Conservation (phyloP, 768 basidiomycete genomes). For the Russula virescens region DNA sequence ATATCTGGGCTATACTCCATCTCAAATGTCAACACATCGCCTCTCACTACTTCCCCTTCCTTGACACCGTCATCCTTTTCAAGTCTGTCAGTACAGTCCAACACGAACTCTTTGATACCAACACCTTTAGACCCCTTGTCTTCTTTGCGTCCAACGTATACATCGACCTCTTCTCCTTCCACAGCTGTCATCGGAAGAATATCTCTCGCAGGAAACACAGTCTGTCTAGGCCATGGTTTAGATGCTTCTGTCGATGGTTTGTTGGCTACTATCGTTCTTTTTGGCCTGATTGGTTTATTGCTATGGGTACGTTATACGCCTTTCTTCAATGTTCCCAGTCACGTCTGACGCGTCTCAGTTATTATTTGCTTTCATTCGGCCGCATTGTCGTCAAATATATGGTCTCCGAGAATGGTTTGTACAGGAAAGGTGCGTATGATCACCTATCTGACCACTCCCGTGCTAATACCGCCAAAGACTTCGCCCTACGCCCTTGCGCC, state of each 20-base stretch:
- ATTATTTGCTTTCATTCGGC: slow-evolving; percentile 61
- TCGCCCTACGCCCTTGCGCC: slow-evolving; percentile 56
- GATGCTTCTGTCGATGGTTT: slow-evolving; percentile 61
- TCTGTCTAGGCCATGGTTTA: slow-evolving; percentile 61
- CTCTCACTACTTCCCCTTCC: slow-evolving; percentile 9
- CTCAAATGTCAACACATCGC: neutral
- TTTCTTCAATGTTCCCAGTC: slow-evolving; percentile 1
- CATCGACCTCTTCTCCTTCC: slow-evolving; percentile 17
- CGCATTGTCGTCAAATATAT: slow-evolving; percentile 67
- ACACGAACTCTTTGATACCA: slow-evolving; percentile 17
- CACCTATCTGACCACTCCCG: too few species aligned
- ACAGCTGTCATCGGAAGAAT: slow-evolving; percentile 22
- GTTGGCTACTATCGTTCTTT: slow-evolving; percentile 50
- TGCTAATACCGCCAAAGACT: slow-evolving; percentile 37
- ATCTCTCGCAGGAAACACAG: slow-evolving; percentile 28
- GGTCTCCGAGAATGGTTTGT: slow-evolving; percentile 74
- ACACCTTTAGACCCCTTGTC: slow-evolving; percentile 2
- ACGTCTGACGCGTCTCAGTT: slow-evolving; percentile 36
- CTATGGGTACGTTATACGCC: slow-evolving; percentile 54
- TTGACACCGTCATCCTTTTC: neutral
- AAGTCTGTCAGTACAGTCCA: neutral
- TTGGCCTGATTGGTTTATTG: slow-evolving; percentile 53
- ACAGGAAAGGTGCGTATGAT: slow-evolving; percentile 50
- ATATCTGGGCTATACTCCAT: neutral
- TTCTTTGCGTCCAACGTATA: slow-evolving; percentile 5